Evolutionary conservation across 2,329 filamentous ascomycete genomes (phyloP).

Genomic region (Exophiala sideris): DNA sequence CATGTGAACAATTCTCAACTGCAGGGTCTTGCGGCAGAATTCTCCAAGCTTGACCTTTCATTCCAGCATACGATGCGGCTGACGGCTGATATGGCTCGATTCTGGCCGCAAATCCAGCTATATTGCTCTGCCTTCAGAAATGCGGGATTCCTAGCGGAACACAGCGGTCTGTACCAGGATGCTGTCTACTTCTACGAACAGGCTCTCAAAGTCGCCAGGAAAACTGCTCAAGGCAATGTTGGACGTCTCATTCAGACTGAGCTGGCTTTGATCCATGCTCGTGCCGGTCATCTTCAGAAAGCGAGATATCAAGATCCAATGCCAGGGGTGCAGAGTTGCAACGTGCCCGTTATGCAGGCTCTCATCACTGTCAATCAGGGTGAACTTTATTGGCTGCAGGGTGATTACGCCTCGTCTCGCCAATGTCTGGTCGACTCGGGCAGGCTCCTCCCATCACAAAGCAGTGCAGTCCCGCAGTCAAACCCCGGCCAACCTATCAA

Average conservation of each 20-base stretch:
- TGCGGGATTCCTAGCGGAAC: slow-evolving; percentile 73
- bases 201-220: slow-evolving; percentile 69
- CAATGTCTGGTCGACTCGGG: slow-evolving; percentile 8
- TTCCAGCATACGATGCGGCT: slow-evolving; percentile 17
- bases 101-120: slow-evolving; percentile 75
- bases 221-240: not conserved
- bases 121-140: slow-evolving; percentile 70
- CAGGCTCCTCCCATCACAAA: not conserved
- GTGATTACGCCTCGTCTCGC: slow-evolving; percentile 4
- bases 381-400: slow-evolving; percentile 12
- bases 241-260: slow-evolving; percentile 6
- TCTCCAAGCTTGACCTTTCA: slow-evolving; percentile 40
- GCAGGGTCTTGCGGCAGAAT: slow-evolving; percentile 37
- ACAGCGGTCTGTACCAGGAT: slow-evolving; percentile 83
- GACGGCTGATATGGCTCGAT: slow-evolving; percentile 58
- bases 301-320: not conserved
- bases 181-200: slow-evolving; percentile 85
- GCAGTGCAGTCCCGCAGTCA: not conserved
- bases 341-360: not conserved
- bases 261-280: slow-evolving; percentile 18
- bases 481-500: not conserved
- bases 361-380: slow-evolving; percentile 8
- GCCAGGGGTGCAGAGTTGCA: not conserved
- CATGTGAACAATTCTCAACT: slow-evolving; percentile 30
- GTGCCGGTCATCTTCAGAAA: slow-evolving; percentile 13